A percentile compares a stretch with the other conserved stretches of the same genome.
Evolutionary conservation across 768 basidiomycete species (phyloP).

Genomic region (Ramaria rubella): DNA sequence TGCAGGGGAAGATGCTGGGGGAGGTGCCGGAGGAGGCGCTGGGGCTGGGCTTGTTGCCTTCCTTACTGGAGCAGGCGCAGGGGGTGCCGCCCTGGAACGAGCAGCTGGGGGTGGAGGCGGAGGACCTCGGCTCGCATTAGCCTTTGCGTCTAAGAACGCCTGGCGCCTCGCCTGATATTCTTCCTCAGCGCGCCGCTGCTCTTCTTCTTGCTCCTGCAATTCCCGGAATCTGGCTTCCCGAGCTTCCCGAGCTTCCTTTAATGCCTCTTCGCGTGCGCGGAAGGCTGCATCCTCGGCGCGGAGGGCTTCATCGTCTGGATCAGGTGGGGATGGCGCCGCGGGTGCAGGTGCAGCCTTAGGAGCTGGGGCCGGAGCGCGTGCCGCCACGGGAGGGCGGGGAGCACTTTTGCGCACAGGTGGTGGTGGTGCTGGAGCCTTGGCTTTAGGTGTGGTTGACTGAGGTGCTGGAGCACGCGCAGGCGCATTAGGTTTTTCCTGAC

Average conservation of each 20-base stretch:
- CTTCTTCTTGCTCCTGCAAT: constrained; percentile 62
- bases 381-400: constrained; percentile 26
- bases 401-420: constrained; percentile 31
- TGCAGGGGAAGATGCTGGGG: constrained; percentile 21
- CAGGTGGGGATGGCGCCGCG: constrained; percentile 33
- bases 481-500: constrained; percentile 29
- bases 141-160: constrained; percentile 15
- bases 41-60: constrained; percentile 22
- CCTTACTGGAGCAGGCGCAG: constrained; percentile 20
- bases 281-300: constrained; percentile 61
- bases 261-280: constrained; percentile 57
- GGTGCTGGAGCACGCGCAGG: constrained; percentile 23
- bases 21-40: constrained; percentile 18
- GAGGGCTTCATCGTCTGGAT: constrained; percentile 16
- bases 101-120: constrained; percentile 4
- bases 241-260: constrained; percentile 71
- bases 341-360: constrained; percentile 29
- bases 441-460: constrained; percentile 33
- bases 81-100: constrained; percentile 24
- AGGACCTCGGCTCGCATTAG: constrained; percentile 12
- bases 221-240: constrained; percentile 61
- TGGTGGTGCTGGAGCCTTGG: constrained; percentile 39
- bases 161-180: constrained; percentile 29
- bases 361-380: constrained; percentile 16
- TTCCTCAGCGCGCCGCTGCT: constrained; percentile 43